Evolutionary conservation across 768 basidiomycete genomes (phyloP), one percentile per base, ranked within the genome.

Genomic region (Cystobasidium ongulense): DNA sequence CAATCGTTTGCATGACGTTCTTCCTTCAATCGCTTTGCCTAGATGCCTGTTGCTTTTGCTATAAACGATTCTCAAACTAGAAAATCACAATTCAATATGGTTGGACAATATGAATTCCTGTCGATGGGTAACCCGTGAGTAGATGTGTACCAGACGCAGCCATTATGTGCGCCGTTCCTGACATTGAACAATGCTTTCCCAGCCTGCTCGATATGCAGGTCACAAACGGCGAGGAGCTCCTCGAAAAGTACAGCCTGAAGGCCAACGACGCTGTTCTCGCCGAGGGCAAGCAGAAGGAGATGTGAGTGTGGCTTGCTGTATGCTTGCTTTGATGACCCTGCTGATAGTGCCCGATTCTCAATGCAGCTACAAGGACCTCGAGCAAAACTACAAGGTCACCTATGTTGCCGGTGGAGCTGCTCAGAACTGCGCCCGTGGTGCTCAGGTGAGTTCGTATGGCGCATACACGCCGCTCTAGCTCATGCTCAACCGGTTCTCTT

Each of bases 351-450:
- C 18, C 18, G 8, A 18, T 41, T 41, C 25, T n/a, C 50, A 54
- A 29, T 53, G 36, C 76, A 98, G 94, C 80, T 99, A 98, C 82
- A 89, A 90, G 1, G 92, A 98, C 78, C 82, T 97, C 76, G 86
- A 89, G 57, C 86, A 85, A 74, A 85, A 91, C 74, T 80, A 90
- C 81, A 78, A 89, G 74, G 86, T 92, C 64, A 88, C 88, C 63
- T 99, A 93, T 79, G 94, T 98, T 66, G 95, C 96, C 66, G 96
- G 96, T 74, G 96, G 96, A 78, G 95, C 96, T 33, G 87, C 91
- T 33, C 96, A 99, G 82, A 99, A 99, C 80, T 87, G 94, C 79
- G 94, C 95, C 72, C 90, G 96, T 63, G 94, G 88, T 76, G 96
- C 95, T 77, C 93, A 96, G 54, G 95, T 96, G 81, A 75, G 92